Conservation (phyloP, 2,329 filamentous ascomycete genomes). For the Teratosphaeria epicoccoides region DNA sequence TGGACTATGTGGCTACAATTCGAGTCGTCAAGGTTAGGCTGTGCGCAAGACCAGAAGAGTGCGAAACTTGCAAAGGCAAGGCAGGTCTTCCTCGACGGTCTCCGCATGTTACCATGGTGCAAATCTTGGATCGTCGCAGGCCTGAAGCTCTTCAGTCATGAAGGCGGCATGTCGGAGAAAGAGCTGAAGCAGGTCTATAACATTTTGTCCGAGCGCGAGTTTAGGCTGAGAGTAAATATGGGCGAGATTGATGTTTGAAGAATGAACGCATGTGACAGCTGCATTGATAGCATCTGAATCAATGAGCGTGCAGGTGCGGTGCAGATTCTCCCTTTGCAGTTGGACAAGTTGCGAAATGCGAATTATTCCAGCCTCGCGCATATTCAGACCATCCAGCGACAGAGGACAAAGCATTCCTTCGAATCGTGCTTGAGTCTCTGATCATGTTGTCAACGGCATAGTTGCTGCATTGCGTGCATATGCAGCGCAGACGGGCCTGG, state of each 20-base stretch:
- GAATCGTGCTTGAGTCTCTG: too few relatives aligned
- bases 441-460: too few relatives aligned
- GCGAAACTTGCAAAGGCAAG: slow-evolving; percentile 33
- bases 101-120: slow-evolving; percentile 51
- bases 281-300: too few relatives aligned
- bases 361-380: too few relatives aligned
- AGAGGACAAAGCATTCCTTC: too few relatives aligned
- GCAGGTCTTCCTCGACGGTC: slow-evolving; percentile 44
- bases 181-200: slow-evolving; percentile 46
- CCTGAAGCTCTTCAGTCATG: slow-evolving; percentile 34
- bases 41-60: slow-evolving; percentile 16
- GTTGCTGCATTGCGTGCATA: too few relatives aligned
- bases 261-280: too few relatives aligned
- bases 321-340: too few relatives aligned
- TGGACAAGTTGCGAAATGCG: too few relatives aligned
- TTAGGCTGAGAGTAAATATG: slow-evolving; percentile 34
- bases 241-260: slow-evolving; percentile 5
- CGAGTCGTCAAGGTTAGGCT: slow-evolving; percentile 9
- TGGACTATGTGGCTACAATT: slow-evolving; percentile 22
- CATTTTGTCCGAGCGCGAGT: slow-evolving; percentile 50
- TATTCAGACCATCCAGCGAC: too few relatives aligned
- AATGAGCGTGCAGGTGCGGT: too few relatives aligned
- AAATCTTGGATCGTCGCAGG: slow-evolving; percentile 51
- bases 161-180: slow-evolving; percentile 29
- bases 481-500: too few relatives aligned